phyloP scores from a whole-genome alignment of 176 grass and related monocot genomes.

The Themeda triandra region DNA sequence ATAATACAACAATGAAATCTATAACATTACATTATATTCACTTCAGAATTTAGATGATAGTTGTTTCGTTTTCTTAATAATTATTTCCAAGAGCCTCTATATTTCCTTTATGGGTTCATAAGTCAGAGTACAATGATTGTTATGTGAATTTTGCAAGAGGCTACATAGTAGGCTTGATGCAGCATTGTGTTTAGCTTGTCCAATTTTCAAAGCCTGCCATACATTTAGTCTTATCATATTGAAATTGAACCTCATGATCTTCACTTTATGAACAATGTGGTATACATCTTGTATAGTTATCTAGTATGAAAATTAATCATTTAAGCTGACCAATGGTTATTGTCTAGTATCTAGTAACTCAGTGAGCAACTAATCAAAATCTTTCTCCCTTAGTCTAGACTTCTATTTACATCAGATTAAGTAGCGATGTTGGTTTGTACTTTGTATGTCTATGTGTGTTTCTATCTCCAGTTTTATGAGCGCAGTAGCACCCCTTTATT shows the following conservation, averaged over 20 bases:
- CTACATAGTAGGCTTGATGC: not conserved
- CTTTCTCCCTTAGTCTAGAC: not conserved
- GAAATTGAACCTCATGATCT: not conserved
- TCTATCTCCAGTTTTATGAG: not conserved
- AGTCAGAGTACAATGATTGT: not conserved
- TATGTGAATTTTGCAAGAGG: not conserved
- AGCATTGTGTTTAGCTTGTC: conserved; percentile 19
- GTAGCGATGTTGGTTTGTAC: not conserved
- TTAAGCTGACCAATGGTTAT: conserved; percentile 11
- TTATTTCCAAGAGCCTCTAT: not conserved
- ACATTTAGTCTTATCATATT: not conserved
- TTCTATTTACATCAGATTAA: not conserved
- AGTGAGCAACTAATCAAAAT: conserved; percentile 1
- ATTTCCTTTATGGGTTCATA: not conserved
- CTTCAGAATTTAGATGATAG: not conserved
- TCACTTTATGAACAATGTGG: not conserved
- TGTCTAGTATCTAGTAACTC: not conserved
- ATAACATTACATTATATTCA: not conserved
- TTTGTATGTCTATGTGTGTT: not conserved
- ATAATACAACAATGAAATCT: conserved; percentile 1
- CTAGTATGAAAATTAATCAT: not conserved
- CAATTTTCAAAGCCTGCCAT: not conserved
- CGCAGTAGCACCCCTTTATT: not conserved
- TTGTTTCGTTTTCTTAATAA: not conserved
- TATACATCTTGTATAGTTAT: not conserved